A percentile compares a stretch with the other conserved stretches of the same genome.
phyloP scores from a whole-genome alignment of 441 rosid species.

The Syzygium syzygioides region DNA sequence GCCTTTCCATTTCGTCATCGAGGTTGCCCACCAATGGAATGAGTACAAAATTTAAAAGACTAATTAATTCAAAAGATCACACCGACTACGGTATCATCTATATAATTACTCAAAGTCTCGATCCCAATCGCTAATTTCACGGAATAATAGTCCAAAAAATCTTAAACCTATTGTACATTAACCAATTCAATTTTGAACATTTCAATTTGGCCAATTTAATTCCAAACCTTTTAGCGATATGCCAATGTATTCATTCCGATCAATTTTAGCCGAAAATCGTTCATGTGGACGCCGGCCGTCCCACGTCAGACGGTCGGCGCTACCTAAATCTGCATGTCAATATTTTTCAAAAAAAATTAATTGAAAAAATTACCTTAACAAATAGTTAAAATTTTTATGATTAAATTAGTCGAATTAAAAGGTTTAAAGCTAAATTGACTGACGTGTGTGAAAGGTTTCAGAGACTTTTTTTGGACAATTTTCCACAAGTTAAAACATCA shows the following conservation, averaged over 20 bases:
- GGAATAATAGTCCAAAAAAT: not conserved
- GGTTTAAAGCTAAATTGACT: fast-evolving
- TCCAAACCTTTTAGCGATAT: not conserved
- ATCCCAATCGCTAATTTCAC: not conserved
- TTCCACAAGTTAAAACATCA: not conserved
- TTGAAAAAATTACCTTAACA: fast-evolving
- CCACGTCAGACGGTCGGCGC: fast-evolving
- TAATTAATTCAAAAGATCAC: not conserved
- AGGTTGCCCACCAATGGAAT: not conserved
- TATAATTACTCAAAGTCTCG: not conserved
- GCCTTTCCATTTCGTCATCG: not conserved
- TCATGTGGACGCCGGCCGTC: fast-evolving
- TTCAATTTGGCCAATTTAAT: not conserved
- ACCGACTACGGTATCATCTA: not conserved
- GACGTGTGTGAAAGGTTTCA: fast-evolving
- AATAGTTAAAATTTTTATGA: too few relatives aligned
- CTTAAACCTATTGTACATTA: fast-evolving
- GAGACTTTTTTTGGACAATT: not conserved
- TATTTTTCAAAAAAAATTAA: not conserved
- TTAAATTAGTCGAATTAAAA: not conserved
- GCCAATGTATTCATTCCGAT: fast-evolving
- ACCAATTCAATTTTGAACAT: not conserved
- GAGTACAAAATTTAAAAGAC: not conserved
- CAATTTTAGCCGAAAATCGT: not conserved
- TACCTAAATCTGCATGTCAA: fast-evolving